Evolutionary conservation across 345 rosid species (phyloP).

Genomic region (Rhizophora apiculata): DNA sequence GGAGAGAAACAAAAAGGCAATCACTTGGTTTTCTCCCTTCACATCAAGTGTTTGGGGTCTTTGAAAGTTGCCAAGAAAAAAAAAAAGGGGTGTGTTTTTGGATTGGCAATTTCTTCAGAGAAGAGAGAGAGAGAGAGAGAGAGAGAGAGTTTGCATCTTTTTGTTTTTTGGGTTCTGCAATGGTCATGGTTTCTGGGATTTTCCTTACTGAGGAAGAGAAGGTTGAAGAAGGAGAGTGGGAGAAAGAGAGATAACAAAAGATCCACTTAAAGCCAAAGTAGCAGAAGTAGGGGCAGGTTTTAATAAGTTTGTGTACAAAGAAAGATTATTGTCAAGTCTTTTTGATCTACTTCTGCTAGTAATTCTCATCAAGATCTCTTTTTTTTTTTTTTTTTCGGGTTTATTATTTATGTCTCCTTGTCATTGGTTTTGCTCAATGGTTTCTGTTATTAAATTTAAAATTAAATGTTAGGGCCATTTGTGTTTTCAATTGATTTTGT

Average conservation of each 20-base stretch:
- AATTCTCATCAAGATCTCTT: slow-evolving; percentile 5
- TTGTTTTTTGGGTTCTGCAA: slow-evolving; percentile 24
- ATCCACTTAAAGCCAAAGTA: slow-evolving; percentile 13
- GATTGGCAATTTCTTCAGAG: not conserved
- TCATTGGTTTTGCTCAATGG: not conserved
- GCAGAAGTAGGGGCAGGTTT: slow-evolving; percentile 26
- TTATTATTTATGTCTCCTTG: not conserved
- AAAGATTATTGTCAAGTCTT: slow-evolving; percentile 8
- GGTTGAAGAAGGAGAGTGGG: slow-evolving; percentile 79
- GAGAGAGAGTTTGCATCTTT: slow-evolving; percentile 1
- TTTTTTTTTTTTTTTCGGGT: not conserved
- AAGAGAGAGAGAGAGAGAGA: not conserved
- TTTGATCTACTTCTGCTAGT: slow-evolving; percentile 54
- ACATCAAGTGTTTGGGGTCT: slow-evolving; percentile 16
- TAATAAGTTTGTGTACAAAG: not conserved
- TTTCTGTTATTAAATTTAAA: not conserved
- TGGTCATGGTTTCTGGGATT: slow-evolving; percentile 57
- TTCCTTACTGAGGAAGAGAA: slow-evolving; percentile 53
- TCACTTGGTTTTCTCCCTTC: slow-evolving; percentile 22
- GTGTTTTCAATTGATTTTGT: not conserved
- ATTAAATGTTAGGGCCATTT: not conserved
- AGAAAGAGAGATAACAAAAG: slow-evolving; percentile 52
- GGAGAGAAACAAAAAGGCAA: slow-evolving; percentile 22
- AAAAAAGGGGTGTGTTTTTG: slow-evolving; percentile 4
- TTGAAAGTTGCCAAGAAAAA: not conserved